Percentiles rank a stretch among this genome's conserved stretches.
Evolutionary conservation across 2,329 filamentous ascomycete species (phyloP).

Genomic region (Pseudogymnoascus sp.): DNA sequence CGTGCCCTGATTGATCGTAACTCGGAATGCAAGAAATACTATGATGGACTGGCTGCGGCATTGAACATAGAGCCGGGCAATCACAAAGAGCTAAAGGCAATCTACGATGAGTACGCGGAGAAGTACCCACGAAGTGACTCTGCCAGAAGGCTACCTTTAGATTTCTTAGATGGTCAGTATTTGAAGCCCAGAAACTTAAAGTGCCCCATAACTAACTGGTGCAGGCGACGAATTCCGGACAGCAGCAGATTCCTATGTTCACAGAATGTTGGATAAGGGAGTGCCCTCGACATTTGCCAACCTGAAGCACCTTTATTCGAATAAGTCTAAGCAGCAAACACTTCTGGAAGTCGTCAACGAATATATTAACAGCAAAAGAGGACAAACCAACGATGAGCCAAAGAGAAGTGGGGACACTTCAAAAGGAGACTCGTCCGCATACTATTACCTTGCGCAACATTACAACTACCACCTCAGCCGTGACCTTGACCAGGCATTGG

Average conservation of each 20-base stretch:
- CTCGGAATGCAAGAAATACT: slow-evolving; percentile 80
- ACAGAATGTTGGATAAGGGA: slow-evolving; percentile 81
- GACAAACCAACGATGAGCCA: slow-evolving; percentile 37
- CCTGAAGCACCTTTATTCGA: slow-evolving; percentile 83
- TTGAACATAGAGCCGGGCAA: slow-evolving; percentile 60
- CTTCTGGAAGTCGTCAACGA: slow-evolving; percentile 71
- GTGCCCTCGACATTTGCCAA: slow-evolving; percentile 96
- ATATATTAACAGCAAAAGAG: slow-evolving; percentile 59
- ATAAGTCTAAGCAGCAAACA: slow-evolving; percentile 68
- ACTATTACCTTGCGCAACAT: slow-evolving; percentile 94
- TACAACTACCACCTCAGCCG: slow-evolving; percentile 90
- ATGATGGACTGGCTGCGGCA: slow-evolving; percentile 65
- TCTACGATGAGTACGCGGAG: slow-evolving; percentile 77
- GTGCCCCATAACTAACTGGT: slow-evolving; percentile 18
- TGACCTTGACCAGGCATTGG: slow-evolving; percentile 71
- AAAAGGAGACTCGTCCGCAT: slow-evolving; percentile 67
- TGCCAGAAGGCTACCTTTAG: slow-evolving; percentile 76
- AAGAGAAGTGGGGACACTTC: slow-evolving; percentile 42
- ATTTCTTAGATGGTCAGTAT: slow-evolving; percentile 68
- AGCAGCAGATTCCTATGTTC: slow-evolving; percentile 72
- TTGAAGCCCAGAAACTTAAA: background rate
- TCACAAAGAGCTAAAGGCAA: slow-evolving; percentile 56
- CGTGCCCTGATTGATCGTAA: slow-evolving; percentile 78
- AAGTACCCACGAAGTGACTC: slow-evolving; percentile 82
- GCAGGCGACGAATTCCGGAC: slow-evolving; percentile 71